Percentiles rank a stretch among this genome's conserved stretches.
phyloP scores from a whole-genome alignment of 495 filamentous ascomycete genomes.

The Opeltia flavorubescens region DNA sequence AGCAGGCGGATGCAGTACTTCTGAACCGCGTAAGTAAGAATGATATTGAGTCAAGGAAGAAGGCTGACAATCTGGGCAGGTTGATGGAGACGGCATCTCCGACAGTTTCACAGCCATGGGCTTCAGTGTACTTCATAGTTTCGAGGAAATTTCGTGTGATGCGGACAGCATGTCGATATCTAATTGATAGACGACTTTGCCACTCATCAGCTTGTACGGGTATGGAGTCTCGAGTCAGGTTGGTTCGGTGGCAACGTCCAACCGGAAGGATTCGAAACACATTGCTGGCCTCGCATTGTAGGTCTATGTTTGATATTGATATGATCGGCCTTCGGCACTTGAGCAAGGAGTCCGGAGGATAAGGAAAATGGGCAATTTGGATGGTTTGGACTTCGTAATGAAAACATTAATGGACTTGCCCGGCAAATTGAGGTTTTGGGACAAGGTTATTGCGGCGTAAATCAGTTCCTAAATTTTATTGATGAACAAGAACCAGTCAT shows the following conservation, averaged over 20 bases:
- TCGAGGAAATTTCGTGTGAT: conserved; percentile 68
- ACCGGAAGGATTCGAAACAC: too few relatives aligned
- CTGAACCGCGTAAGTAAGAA: conserved; percentile 55
- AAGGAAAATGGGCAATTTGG: background rate
- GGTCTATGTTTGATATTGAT: background rate
- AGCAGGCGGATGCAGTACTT: conserved; percentile 53
- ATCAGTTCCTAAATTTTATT: background rate
- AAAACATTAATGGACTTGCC: background rate
- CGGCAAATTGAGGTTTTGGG: background rate
- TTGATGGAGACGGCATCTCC: conserved; percentile 54
- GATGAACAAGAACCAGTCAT: background rate
- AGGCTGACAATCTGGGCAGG: conserved; percentile 31
- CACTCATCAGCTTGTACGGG: background rate
- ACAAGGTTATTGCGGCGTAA: background rate
- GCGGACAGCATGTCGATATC: conserved; percentile 50
- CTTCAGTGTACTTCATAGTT: conserved; percentile 59
- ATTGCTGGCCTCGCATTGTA: background rate
- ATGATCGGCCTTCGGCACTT: background rate
- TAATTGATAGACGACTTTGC: conserved; percentile 5
- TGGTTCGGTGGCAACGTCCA: background rate
- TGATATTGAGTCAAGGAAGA: background rate
- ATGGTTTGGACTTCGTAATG: background rate
- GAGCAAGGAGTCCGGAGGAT: background rate
- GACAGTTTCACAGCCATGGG: conserved; percentile 64
- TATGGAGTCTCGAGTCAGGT: background rate